Base-by-base conservation (phyloP, 2,329 filamentous ascomycete genomes). In the Knoxdaviesia capensis region DNA sequence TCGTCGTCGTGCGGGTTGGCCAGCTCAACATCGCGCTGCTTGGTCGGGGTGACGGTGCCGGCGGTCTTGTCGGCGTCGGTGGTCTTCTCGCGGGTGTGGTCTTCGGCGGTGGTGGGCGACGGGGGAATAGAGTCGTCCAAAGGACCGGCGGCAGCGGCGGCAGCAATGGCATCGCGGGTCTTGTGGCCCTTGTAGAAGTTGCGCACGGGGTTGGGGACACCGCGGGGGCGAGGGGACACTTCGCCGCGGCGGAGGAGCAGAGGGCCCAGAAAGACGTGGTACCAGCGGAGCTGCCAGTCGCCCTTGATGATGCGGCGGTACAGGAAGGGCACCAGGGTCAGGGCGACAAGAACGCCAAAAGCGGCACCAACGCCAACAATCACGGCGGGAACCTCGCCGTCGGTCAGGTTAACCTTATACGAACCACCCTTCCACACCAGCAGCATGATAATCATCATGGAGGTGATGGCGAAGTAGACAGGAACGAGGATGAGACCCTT, bases 271-370 rank as follows among this genome's bases (percentile, higher is more conserved):
- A 64, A 48, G 43, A 76, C 58, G 46, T 76, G 62, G 53, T 62
- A 76, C 54, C 62, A 56, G 47, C 65, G 65, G 45, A 80, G 58
- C 50, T 71, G 56, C 68, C 72, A 69, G 57, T 80, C 73, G 48
- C 77, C 63, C 56, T 66, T 57, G 55, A 78, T 56, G 48, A 80
- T 61, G 38, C 68, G 61, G 43, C 68, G 64, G 53, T 75, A 67
- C 44, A 77, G 52, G 60, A 67, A 77, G 3, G 73, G 72, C 11
- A 75, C 60, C 45, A 77, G 64, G 55, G 74, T 74, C 45, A 68
- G 44, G 43, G 52, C 53, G 45, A 71, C 55, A 8, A 77, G 50
- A 5, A 67, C 47, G n/a, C 58, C 63, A 44, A 66, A 69, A 30
- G 47, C 69, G 20, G 59, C 62, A 45, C 68, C 68, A 28, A 65